These are phyloP conservation scores for Pythium rishiriense DNA, from an alignment of 352 stramenopile species.

Conservation along the genomic window DNA sequence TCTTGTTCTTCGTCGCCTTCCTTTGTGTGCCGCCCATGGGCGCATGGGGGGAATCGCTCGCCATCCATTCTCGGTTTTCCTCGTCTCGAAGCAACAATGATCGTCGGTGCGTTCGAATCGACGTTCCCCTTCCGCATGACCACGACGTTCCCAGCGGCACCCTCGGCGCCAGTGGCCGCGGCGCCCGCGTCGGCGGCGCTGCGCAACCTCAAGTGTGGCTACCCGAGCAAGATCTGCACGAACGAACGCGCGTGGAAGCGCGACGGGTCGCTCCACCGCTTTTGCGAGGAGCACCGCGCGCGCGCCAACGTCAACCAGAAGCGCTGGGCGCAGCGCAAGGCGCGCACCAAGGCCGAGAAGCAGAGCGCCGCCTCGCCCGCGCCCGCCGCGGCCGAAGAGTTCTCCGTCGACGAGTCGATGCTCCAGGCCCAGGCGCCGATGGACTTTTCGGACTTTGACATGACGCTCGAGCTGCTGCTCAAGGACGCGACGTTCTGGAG, in stretches of 20 bases:
- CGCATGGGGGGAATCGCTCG: neutral
- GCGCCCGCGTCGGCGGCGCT: neutral
- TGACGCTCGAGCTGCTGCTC: slow-evolving; percentile 21
- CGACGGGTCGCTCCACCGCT: slow-evolving; percentile 13
- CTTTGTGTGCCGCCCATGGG: neutral
- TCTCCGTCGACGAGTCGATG: slow-evolving; percentile 17
- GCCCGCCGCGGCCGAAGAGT: slow-evolving; percentile 1
- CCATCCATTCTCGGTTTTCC: neutral
- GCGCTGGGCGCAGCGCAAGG: slow-evolving; percentile 22
- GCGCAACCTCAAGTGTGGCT: slow-evolving; percentile 21
- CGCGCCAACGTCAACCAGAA: slow-evolving; percentile 35
- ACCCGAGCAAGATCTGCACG: slow-evolving; percentile 24
- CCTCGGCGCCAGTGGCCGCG: neutral
- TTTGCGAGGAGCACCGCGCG: slow-evolving; percentile 23
- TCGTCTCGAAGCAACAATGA: neutral
- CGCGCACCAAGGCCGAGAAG: slow-evolving; percentile 12
- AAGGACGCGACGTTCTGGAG: slow-evolving; percentile 21
- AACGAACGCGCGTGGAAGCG: slow-evolving; percentile 22
- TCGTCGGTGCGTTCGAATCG: neutral
- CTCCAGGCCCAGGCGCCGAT: slow-evolving; percentile 16
- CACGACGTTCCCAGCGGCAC: neutral
- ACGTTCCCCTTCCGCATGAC: slow-evolving; percentile 10
- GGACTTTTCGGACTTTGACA: slow-evolving; percentile 20
- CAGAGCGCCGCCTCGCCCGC: neutral
- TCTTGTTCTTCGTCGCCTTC: neutral